Base-by-base conservation (phyloP, 140 eudicot species). In the Flaveria floridana region DNA sequence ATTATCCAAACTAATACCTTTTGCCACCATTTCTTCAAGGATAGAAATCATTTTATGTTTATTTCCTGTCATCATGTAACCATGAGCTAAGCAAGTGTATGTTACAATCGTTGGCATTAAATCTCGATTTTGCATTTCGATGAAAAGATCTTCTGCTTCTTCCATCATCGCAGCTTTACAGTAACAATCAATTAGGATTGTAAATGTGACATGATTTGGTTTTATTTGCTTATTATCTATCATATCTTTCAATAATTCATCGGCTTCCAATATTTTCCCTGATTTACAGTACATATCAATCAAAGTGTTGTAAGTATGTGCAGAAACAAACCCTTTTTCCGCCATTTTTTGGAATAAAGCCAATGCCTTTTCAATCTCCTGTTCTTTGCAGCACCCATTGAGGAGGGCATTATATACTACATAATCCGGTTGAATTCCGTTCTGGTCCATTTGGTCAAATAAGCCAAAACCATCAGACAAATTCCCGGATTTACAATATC, bases 1-100 rank as follows among this genome's bases (percentile, higher is more conserved):
- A 70, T 86, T 88, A 86, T 92, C 96, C 50, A 87, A 89, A 84
- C 86, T 85, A 16, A 89, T 78, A 30, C 95, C 97, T 82, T 81
- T 87, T 39, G 68, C 81, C 82, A 86, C 81, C 85, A 89, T 70
- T 51, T 92, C 89, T 64, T 89, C 88, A 73, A 87, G 86, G 14
- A 86, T 80, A 2, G 87, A 74, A 82, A 86, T 65, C 96, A 89
- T 84, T 84, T 87, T 87, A 6, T 72, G 50, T 53, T 76, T 83
- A 67, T 87, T 84, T 61, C 88, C 90, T 3, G 82, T 52, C 77
- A 67, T 86, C 68, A 80, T 69, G 70, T 89, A 89, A 47, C 97
- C 97, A 28, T 79, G 81, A 77, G 89, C 82, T 65, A 92, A 86
- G 9, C 90, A 79, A 30, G 97, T 85, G 86, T 92, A 92, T 21